Evolutionary conservation across 1,139 yeast species (phyloP), one percentile per base, ranked within the genome.

Genomic region (Pichia sp.): DNA sequence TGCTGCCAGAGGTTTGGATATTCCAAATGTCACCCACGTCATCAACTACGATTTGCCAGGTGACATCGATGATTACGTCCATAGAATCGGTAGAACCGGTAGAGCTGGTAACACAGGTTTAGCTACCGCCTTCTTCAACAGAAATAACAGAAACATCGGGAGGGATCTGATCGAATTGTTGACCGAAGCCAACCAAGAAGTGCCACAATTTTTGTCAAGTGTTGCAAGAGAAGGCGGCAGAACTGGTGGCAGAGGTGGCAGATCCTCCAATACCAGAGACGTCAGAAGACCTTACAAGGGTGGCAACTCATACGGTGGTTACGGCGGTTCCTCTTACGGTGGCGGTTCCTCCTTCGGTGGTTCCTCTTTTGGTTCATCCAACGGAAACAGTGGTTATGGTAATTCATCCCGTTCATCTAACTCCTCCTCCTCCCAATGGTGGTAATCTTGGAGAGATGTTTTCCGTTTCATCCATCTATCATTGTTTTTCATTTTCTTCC

Each of bases 61-160:
- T 69, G 98, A 93, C 73, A 87, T 91, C 67, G 99, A 93, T 73
- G 99, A 93, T 74, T 93, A 93, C 70, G 99, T 93, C 59, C 99
- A 93, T 78, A 88, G 99, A 79, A 93, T 93, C 70, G 99, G 99
- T 80, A 95, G 99, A 85, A 93, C 99, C 66, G 99, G 99, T 74
- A 95, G 99, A 84, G 99, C 99, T 66, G 99, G 99, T 80, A 93
- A 93, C 77, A 84, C 87, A 60, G 99, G 99, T 86, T 79, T 87
- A 66, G 97, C 99, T 62, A 91, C 97, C 62, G 96, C 99, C 52
- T 93, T 93, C 79, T 89, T 93, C 76, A 93, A 93, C 85, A 87
- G 98, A 76, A 87, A 87, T 70, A 95, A 90, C 82, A 83, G 80
- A 70, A 90, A 90, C 69, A 79, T 93, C 66, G 95, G 83, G 62